A percentile compares a stretch with the other conserved stretches of the same genome.
Evolutionary conservation across 257 asterid species (phyloP).

Genomic region (Nicotiana attenuata): DNA sequence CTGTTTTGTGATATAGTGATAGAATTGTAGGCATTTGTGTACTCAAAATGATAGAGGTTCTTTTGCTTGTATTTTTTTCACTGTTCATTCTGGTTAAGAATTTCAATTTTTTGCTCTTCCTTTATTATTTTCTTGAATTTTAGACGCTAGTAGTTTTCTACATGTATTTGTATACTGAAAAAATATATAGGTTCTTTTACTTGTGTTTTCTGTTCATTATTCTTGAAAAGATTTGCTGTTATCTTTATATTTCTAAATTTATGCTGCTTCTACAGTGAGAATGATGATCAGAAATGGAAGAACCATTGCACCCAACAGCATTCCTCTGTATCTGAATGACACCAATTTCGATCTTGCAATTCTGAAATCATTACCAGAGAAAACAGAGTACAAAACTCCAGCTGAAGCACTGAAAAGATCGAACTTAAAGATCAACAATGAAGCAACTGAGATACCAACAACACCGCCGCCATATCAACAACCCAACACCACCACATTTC

Average conservation of each 20-base stretch:
- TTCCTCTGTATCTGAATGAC: constrained; percentile 19
- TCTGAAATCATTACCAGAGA: constrained; percentile 3
- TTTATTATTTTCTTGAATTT: neutral
- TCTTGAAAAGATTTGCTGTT: neutral
- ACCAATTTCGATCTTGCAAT: constrained; percentile 17
- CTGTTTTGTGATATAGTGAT: neutral
- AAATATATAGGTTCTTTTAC: neutral
- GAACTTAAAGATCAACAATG: neutral
- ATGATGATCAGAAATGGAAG: constrained; percentile 34
- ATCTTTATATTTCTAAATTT: neutral
- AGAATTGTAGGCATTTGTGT: neutral
- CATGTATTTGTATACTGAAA: neutral
- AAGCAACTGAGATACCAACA: neutral
- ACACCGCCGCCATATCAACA: constrained; percentile 6
- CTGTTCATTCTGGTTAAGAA: neutral
- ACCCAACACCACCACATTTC: neutral
- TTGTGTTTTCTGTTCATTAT: neutral
- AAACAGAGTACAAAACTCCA: neutral
- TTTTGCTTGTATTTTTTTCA: neutral
- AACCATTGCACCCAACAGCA: constrained; percentile 11
- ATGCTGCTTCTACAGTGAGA: constrained; percentile 23
- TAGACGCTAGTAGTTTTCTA: neutral
- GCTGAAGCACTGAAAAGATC: neutral
- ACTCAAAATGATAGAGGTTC: neutral
- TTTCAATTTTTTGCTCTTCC: neutral